Evolutionary conservation across 345 rosid genomes (phyloP).

Genomic region (Sisymbrium irio): DNA sequence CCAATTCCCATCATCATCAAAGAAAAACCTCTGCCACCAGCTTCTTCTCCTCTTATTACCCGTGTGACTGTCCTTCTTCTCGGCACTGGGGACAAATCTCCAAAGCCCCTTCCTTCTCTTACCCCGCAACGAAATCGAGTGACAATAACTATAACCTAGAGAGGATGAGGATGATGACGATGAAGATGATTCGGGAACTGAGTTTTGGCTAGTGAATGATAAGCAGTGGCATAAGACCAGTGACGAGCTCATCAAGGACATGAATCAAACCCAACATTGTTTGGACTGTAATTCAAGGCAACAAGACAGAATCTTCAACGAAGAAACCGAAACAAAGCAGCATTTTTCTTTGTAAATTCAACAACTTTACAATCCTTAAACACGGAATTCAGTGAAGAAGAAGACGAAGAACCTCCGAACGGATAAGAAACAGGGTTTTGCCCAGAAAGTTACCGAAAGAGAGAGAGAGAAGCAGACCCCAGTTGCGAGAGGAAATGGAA

Average conservation of each 20-base stretch:
- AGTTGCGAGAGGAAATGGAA: background rate
- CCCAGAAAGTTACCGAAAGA: slow-evolving; percentile 15
- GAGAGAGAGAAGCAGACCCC: slow-evolving; percentile 24
- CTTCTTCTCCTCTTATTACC: slow-evolving; percentile 43
- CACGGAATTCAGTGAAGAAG: background rate
- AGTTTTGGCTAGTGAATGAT: slow-evolving; percentile 37
- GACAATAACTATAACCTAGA: slow-evolving; percentile 22
- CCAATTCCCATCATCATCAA: slow-evolving; percentile 88
- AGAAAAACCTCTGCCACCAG: slow-evolving; percentile 87
- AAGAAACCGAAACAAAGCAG: slow-evolving; percentile 8
- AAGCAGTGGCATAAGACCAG: slow-evolving; percentile 48
- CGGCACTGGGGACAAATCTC: slow-evolving; percentile 50
- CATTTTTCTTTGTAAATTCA: slow-evolving; percentile 29
- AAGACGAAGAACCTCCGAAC: background rate
- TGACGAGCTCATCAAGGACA: slow-evolving; percentile 72
- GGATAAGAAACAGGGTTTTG: slow-evolving; percentile 20
- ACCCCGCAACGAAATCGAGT: slow-evolving; percentile 23
- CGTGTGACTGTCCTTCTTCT: slow-evolving; percentile 30
- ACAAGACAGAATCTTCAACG: slow-evolving; percentile 22
- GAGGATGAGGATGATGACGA: background rate
- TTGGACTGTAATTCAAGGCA: slow-evolving; percentile 22
- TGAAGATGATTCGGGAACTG: background rate
- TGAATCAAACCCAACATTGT: slow-evolving; percentile 49
- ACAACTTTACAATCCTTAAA: slow-evolving; percentile 14
- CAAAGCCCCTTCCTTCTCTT: slow-evolving; percentile 38